A percentile compares a stretch with the other conserved stretches of the same genome.
Evolutionary conservation across 331 rosid genomes (phyloP).

Genomic region (Cydonia oblonga): DNA sequence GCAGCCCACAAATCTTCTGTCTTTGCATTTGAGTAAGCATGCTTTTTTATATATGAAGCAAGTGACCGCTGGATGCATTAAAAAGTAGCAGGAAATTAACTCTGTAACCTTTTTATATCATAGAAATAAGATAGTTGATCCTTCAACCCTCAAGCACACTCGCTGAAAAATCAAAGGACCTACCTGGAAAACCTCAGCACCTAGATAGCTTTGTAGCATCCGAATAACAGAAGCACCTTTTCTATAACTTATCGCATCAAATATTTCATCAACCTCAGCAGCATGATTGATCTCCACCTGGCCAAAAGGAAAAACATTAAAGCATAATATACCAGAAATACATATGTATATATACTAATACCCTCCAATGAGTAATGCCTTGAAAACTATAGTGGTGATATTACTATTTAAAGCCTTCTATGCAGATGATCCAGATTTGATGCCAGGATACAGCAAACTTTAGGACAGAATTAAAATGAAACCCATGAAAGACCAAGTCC

Average conservation of each 20-base stretch:
- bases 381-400: neutral
- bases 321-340: neutral
- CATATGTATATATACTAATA: neutral
- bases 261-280: slow-evolving; percentile 72
- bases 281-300: slow-evolving; percentile 94
- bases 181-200: slow-evolving; percentile 84
- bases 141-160: neutral
- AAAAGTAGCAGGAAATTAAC: neutral
- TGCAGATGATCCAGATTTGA: neutral
- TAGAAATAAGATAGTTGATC: neutral
- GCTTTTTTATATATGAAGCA: slow-evolving; percentile 33
- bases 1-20: slow-evolving; percentile 47
- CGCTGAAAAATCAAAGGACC: slow-evolving; percentile 7
- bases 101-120: neutral
- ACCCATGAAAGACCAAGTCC: neutral
- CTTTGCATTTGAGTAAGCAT: slow-evolving; percentile 45
- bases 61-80: slow-evolving; percentile 34
- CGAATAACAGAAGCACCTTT: slow-evolving; percentile 94
- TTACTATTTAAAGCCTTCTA: neutral
- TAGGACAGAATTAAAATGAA: neutral
- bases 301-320: slow-evolving; percentile 8
- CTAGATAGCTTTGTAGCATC: slow-evolving; percentile 93
- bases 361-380: neutral
- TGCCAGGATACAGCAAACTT: neutral
- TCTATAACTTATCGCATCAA: slow-evolving; percentile 80